Conservation (phyloP, 2,329 filamentous ascomycete genomes). For the Exophiala aquamarina region DNA sequence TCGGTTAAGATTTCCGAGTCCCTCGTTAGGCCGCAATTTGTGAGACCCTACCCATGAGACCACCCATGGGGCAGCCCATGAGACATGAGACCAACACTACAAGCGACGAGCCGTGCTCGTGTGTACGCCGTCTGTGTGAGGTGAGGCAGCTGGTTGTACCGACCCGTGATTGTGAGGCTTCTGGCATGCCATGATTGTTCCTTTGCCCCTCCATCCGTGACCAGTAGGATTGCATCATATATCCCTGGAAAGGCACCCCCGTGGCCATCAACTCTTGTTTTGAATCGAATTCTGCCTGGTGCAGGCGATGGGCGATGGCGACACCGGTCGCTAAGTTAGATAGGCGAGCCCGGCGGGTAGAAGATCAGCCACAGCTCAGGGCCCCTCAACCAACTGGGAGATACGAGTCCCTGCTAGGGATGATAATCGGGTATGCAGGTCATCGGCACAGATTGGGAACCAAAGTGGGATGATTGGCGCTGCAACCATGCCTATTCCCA, state of each 20-base stretch:
- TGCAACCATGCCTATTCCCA: constrained; percentile 6
- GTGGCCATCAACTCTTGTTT: neutral
- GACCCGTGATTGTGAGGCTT: too few species aligned
- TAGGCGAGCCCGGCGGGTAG: constrained; percentile 22
- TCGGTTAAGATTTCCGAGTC: constrained; percentile 19
- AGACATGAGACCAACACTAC: too few species aligned
- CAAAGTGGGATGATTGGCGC: constrained; percentile 14
- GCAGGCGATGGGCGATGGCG: neutral
- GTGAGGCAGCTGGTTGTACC: too few species aligned
- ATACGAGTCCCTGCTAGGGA: constrained; percentile 1
- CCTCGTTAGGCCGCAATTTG: constrained; percentile 9
- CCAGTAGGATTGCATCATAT: too few species aligned
- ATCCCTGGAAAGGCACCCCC: too few species aligned
- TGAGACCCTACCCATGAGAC: too few species aligned
- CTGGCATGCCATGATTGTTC: too few species aligned
- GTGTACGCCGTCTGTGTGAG: constrained; percentile 8
- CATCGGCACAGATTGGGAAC: constrained; percentile 12
- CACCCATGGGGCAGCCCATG: too few species aligned
- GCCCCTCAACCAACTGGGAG: constrained; percentile 14
- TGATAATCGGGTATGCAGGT: constrained; percentile 23
- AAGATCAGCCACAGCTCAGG: too few species aligned
- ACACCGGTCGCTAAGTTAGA: constrained; percentile 7
- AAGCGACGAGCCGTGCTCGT: constrained; percentile 20
- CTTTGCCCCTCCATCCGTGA: too few species aligned
- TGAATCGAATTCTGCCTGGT: constrained; percentile 4